Conservation (phyloP, 148 eudicot species). For the Polygonum aviculare region DNA sequence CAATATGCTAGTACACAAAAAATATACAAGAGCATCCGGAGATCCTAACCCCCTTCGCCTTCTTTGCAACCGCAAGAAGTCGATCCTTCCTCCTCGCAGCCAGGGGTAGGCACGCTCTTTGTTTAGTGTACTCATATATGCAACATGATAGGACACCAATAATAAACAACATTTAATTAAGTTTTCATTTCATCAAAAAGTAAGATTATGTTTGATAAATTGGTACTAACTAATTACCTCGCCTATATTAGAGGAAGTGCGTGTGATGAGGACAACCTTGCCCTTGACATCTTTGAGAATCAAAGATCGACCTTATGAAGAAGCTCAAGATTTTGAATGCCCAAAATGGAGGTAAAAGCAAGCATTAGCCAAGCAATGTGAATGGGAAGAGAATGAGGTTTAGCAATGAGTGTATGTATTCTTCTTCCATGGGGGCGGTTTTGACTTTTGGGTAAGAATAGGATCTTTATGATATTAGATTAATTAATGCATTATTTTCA, state of each 20-base stretch:
- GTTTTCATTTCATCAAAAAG: not conserved
- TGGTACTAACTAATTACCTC: conserved; percentile 6
- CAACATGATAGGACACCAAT: conserved; percentile 4
- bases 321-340: not conserved
- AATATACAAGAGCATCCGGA: conserved; percentile 17
- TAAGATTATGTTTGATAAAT: no score
- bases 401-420: not conserved
- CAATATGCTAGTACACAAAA: no score
- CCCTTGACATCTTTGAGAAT: not conserved
- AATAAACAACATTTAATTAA: no score
- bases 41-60: conserved; percentile 20
- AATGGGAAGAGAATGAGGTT: not conserved
- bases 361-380: not conserved
- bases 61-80: conserved; percentile 16
- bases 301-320: not conserved
- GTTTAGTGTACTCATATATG: conserved; percentile 20
- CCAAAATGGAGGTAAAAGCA: not conserved
- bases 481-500: no score
- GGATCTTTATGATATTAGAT: no score
- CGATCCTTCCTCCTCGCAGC: conserved; percentile 23
- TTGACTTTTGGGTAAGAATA: no score
- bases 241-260: conserved; percentile 23
- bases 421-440: not conserved
- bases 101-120: conserved; percentile 18
- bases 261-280: conserved; percentile 20